Evolutionary conservation across 169 alveolate genomes (phyloP).

Genomic region (Eimeria tenella): DNA sequence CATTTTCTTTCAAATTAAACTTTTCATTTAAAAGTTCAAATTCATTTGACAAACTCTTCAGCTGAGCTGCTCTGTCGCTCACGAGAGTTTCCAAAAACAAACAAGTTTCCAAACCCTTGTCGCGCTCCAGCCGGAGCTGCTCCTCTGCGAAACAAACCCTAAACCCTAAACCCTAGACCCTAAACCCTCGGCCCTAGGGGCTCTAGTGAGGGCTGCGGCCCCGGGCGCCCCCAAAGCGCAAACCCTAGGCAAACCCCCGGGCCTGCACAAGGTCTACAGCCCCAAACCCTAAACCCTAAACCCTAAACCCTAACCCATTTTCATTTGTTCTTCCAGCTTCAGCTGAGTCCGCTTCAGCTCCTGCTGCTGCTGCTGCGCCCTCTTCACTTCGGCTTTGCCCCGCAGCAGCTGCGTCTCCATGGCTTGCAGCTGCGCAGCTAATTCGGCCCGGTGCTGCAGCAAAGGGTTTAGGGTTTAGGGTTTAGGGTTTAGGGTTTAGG

Average conservation of each 20-base stretch:
- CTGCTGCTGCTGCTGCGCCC: conserved; percentile 84
- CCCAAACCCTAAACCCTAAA: background rate
- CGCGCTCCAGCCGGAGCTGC: conserved; percentile 63
- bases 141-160: conserved; percentile 47
- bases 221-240: too few relatives aligned
- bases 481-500: too few relatives aligned
- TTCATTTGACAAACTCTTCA: conserved; percentile 55
- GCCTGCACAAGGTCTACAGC: background rate
- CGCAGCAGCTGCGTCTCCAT: conserved; percentile 90
- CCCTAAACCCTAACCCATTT: conserved; percentile 72
- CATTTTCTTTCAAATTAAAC: conserved; percentile 84
- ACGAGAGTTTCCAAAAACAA: conserved; percentile 54
- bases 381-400: conserved; percentile 82
- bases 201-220: too few relatives aligned
- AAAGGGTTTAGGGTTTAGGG: too few relatives aligned
- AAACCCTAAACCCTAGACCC: background rate
- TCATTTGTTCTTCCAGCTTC: conserved; percentile 85
- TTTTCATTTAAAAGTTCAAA: conserved; percentile 84
- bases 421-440: conserved; percentile 86
- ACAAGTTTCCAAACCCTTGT: conserved; percentile 53
- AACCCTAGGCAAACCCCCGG: too few relatives aligned
- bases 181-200: background rate
- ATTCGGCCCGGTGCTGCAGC: conserved; percentile 85
- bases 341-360: conserved; percentile 85
- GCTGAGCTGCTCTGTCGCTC: conserved; percentile 79